Base-by-base conservation (phyloP, 1,139 yeast genomes). In the Suhomyces bribrorum region DNA sequence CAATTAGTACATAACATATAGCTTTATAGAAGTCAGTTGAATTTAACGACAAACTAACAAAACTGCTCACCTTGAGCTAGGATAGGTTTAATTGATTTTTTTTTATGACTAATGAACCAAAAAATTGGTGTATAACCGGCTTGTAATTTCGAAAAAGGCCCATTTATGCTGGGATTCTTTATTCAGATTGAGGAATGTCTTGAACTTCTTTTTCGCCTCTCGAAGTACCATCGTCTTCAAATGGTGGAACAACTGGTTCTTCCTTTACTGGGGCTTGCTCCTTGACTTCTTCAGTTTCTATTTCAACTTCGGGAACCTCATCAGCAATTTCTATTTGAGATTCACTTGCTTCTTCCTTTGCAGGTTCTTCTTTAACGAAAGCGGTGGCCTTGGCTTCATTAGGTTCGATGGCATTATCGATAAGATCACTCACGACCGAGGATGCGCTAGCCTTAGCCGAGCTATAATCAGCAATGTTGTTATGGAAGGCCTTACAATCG, bases 401-500 rank as follows among this genome's bases (percentile, higher is more conserved):
- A 14, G 40, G 41, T 23, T 53, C 58, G 14, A 49, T 41, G 18
- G 59, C 57, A 25, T 34, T 43, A 23, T 34, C 47, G 23, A 31
- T 33, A 5, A 48, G 29, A 13, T 37, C 38, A 16, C 31, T 18
- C 5, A 15, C 37, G 9, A 23, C 22, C 14, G 36, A 20, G n/a
- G 39, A 14, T 5, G 28, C 7, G 15, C 27, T 23, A 2, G 39
- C 29, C 8, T 36, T 24, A n/a, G 40, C 30, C 11, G 20, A 33
- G 5, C 22, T 26, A 48, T 70, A 71, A 15, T 65, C 62, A 18
- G 55, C 49, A 14, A 56, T 45, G 18, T 47, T 50, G 8, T 52
- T 56, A 38, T 72, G 73, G 69, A 76, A 87, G 14, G 71, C 56
- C 47, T 67, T 67, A 65, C 98, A 92, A 55, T 83, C 85, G 59